Base-by-base conservation (phyloP, 2,329 filamentous ascomycete genomes). In the Cryphonectria nitschkei region DNA sequence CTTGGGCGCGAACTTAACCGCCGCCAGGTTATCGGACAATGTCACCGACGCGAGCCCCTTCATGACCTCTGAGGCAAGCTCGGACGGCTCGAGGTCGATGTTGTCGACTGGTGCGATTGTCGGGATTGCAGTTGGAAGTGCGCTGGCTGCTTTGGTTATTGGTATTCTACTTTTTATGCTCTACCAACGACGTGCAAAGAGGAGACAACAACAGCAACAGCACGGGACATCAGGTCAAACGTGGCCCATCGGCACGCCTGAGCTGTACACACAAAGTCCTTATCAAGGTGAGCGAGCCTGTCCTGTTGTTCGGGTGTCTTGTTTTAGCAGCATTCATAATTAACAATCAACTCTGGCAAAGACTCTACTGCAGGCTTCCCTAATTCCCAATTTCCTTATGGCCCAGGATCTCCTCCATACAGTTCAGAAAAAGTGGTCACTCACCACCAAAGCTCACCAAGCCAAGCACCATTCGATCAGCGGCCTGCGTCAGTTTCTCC, bases 21-120 rank as follows among this genome's bases (percentile, higher is more conserved):
- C 74, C 8, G 79, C 78, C 0, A 73, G 60, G 32, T 67, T 81
- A 58, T 78, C 75, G 63, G 62, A 68, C 4, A 73, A 77, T 29
- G 22, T 67, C 0, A 68, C 63, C 9, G 43, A 72, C 13, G 71
- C 76, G 41, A 66, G 65, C 1, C 46, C 72, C 2, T 78, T 78
- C 43, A 41, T 76, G 50, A 67, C 72, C 11, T 69, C 73, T 34
- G 58, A 61, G 3, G 43, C 70, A 1, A 58, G 14, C 22, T 56
- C 46, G 1, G 37, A 14, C 6, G 26, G 68, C 16, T 67, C 71
- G 22, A 26, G 63, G 1, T 41, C 66, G 0, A 41, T 63, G 6
- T 19, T 76, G 22, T 70, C 74, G 13, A 70, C 67, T 2, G 74
- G 72, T 11, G 73, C 70, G 1, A 74, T 75, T 9, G 72, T 65